phyloP scores from a whole-genome alignment of 2,329 filamentous ascomycete genomes.

The Ophiostoma sp. region DNA sequence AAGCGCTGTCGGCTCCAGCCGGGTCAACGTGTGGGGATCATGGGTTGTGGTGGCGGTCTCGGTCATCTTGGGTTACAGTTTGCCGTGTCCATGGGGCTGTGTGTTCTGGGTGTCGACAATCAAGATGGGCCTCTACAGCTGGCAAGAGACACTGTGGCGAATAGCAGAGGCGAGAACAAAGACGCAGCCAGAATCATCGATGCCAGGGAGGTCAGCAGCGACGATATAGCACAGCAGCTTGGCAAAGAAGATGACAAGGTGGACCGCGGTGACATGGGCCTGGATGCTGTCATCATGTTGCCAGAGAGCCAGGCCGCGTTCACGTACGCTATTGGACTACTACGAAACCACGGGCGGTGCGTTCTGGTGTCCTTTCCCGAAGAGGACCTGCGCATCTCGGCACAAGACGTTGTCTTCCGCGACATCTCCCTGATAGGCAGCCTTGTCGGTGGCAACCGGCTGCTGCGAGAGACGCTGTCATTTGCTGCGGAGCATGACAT shows the following conservation, averaged over 20 bases:
- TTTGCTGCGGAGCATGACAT: neutral
- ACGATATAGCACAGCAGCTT: neutral
- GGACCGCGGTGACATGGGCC: neutral
- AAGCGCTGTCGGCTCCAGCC: neutral
- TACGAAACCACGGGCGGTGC: neutral
- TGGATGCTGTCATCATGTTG: neutral
- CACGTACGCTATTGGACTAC: neutral
- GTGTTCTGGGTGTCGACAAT: neutral
- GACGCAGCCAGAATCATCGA: neutral
- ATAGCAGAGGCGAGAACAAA: too few relatives aligned
- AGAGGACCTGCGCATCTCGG: neutral
- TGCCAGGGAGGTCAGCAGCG: neutral
- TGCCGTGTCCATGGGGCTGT: neutral
- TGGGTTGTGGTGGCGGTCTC: neutral
- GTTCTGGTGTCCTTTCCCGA: neutral
- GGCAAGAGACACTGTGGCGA: neutral
- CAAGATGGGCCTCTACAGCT: neutral
- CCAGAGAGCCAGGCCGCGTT: slow-evolving; percentile 1
- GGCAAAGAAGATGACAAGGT: neutral
- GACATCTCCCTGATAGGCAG: neutral
- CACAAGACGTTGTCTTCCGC: neutral
- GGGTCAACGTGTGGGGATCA: neutral
- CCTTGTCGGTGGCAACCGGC: neutral
- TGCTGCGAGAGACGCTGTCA: neutral
- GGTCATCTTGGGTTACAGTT: slow-evolving; percentile 7